A percentile compares a stretch with the other conserved stretches of the same genome.
Evolutionary conservation across 768 basidiomycete species (phyloP).

Genomic region (Tricholoma sp.): DNA sequence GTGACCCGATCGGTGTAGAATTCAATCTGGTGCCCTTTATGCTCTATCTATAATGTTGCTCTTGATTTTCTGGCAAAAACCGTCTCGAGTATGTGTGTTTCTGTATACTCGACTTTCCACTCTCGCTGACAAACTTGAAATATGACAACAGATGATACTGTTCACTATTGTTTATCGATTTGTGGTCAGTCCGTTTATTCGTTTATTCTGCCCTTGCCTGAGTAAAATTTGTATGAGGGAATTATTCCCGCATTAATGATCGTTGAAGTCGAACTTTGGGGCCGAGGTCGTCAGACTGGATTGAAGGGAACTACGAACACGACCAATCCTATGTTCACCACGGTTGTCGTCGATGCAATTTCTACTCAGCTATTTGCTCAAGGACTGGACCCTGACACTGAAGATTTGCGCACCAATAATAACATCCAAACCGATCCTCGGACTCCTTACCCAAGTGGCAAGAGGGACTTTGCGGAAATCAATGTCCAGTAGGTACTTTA

Average conservation of each 20-base stretch:
- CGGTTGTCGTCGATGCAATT: not conserved
- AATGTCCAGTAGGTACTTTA: not conserved
- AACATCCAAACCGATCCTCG: not conserved
- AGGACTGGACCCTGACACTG: not conserved
- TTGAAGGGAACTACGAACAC: not conserved
- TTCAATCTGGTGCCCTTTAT: slow-evolving; percentile 25
- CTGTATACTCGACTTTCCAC: not conserved
- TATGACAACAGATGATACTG: slow-evolving; percentile 10
- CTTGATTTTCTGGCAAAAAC: slow-evolving; percentile 7
- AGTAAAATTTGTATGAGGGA: slow-evolving; percentile 7
- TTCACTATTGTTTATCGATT: slow-evolving; percentile 16
- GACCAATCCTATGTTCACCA: not conserved
- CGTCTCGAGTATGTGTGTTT: slow-evolving; percentile 8
- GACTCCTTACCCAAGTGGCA: not conserved
- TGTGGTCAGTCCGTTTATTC: slow-evolving; percentile 16
- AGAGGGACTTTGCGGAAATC: not conserved
- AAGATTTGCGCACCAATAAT: not conserved
- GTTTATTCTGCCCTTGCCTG: not conserved
- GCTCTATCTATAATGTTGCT: slow-evolving; percentile 17
- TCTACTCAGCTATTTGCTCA: not conserved
- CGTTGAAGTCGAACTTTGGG: slow-evolving; percentile 18
- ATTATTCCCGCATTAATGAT: slow-evolving; percentile 23
- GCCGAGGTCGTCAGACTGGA: not conserved
- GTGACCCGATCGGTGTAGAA: slow-evolving; percentile 3
- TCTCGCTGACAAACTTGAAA: not conserved